Conservation (phyloP, 2,329 filamentous ascomycete genomes). For the Colletotrichum tamarilloi region DNA sequence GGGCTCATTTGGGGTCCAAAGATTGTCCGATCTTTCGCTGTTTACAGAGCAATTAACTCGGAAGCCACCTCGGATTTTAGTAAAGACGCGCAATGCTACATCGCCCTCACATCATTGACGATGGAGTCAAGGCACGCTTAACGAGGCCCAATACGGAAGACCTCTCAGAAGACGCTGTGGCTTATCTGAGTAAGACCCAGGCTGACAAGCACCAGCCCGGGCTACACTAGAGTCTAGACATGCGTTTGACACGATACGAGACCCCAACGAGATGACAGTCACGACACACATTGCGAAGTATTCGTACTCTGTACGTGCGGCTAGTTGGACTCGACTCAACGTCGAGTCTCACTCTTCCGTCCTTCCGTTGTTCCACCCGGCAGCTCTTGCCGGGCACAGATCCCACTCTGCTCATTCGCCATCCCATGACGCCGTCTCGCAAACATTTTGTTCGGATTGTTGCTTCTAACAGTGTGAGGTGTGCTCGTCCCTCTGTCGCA, state of each 20-base stretch:
- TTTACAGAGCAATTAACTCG: background rate
- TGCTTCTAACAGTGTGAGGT: background rate
- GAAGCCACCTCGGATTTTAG: too few species aligned
- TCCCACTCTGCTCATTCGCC: slow-evolving; percentile 12
- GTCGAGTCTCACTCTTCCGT: background rate
- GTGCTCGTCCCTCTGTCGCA: background rate
- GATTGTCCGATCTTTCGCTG: background rate
- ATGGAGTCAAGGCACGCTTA: background rate
- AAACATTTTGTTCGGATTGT: background rate
- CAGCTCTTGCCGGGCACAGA: slow-evolving; percentile 22
- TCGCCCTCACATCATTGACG: background rate
- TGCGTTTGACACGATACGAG: background rate
- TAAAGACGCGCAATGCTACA: too few species aligned
- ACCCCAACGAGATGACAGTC: background rate
- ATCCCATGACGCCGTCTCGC: background rate
- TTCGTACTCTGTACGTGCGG: background rate
- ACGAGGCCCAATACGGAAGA: background rate
- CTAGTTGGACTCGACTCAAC: background rate
- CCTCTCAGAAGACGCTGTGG: too few species aligned
- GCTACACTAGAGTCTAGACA: background rate
- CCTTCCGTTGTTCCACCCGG: slow-evolving; percentile 5
- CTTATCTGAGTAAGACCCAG: background rate
- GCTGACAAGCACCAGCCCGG: background rate
- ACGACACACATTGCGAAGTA: background rate
- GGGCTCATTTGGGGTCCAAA: background rate